A percentile compares a stretch with the other conserved stretches of the same genome.
Evolutionary conservation across 164 flowering plant species (phyloP).

Genomic region (Warburgia ugandensis): DNA sequence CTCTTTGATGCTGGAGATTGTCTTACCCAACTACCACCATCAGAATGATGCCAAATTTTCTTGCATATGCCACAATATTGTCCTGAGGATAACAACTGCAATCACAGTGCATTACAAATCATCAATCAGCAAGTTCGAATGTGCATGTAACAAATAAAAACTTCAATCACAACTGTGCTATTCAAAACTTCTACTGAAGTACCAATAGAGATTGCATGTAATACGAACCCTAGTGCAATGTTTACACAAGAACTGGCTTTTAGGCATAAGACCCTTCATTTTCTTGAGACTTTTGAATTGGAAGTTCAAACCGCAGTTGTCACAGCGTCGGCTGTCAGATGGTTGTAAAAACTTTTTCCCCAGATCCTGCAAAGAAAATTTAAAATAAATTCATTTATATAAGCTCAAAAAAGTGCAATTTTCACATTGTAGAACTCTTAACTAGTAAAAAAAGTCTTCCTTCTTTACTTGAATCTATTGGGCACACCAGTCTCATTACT

Average conservation of each 20-base stretch:
- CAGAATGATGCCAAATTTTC: constrained; percentile 84
- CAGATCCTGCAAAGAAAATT: constrained; percentile 31
- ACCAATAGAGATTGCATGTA: constrained; percentile 3
- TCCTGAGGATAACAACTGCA: constrained; percentile 69
- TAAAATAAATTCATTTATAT: constrained; percentile 2
- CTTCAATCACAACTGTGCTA: neutral
- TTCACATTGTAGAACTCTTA: too few species aligned
- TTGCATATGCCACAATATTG: constrained; percentile 97
- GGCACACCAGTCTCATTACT: too few species aligned
- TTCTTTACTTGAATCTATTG: too few species aligned
- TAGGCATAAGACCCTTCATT: constrained; percentile 25
- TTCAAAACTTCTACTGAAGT: neutral
- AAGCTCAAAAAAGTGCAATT: neutral
- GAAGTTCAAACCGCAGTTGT: constrained; percentile 53
- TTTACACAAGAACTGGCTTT: constrained; percentile 48
- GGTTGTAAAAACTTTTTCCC: constrained; percentile 17
- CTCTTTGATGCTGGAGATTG: too few species aligned
- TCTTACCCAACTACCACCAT: constrained; percentile 90
- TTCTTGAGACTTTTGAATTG: constrained; percentile 47
- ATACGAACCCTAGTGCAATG: constrained; percentile 69
- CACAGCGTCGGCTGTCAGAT: constrained; percentile 42
- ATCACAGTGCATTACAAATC: constrained; percentile 6
- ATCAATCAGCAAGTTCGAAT: constrained; percentile 4
- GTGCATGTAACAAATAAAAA: too few species aligned
- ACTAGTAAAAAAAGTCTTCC: too few species aligned